Conservation (phyloP, 768 basidiomycete genomes). For the Lentinula boryana region DNA sequence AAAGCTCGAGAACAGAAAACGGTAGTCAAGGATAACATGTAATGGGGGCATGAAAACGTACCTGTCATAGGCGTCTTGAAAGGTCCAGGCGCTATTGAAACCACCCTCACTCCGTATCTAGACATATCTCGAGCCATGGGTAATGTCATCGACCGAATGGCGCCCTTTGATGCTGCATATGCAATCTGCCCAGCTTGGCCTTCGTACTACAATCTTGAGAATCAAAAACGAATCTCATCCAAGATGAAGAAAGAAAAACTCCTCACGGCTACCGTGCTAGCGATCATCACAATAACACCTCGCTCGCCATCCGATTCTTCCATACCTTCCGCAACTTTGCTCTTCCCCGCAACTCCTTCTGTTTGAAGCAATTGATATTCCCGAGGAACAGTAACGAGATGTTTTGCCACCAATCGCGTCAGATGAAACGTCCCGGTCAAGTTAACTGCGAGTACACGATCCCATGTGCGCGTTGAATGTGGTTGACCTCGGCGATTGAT, state of each 20-base stretch:
- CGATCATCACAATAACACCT: conserved; percentile 52
- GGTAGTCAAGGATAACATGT: too few species aligned
- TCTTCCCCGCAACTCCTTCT: not conserved
- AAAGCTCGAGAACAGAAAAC: too few species aligned
- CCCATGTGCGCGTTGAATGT: conserved; percentile 46
- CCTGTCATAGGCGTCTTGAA: conserved; percentile 43
- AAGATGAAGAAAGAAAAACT: not conserved
- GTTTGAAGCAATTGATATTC: conserved; percentile 19
- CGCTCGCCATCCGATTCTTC: conserved; percentile 41
- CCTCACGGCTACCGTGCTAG: conserved; percentile 48
- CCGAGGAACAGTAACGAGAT: conserved; percentile 40
- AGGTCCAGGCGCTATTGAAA: conserved; percentile 49
- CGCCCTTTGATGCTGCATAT: conserved; percentile 54
- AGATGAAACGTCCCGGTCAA: conserved; percentile 56
- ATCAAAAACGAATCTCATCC: not conserved
- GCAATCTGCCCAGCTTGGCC: conserved; percentile 54
- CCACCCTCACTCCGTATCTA: conserved; percentile 45
- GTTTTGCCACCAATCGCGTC: conserved; percentile 44
- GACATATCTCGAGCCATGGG: conserved; percentile 57
- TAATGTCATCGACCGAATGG: conserved; percentile 48
- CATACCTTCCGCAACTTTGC: not conserved
- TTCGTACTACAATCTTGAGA: conserved; percentile 32
- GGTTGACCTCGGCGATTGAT: conserved; percentile 40
- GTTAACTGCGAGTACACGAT: conserved; percentile 47
- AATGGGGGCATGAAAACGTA: not conserved